These are phyloP conservation scores for Cladosporium sp. DNA, from an alignment of 2,329 filamentous ascomycete species.

Conservation along the genomic window DNA sequence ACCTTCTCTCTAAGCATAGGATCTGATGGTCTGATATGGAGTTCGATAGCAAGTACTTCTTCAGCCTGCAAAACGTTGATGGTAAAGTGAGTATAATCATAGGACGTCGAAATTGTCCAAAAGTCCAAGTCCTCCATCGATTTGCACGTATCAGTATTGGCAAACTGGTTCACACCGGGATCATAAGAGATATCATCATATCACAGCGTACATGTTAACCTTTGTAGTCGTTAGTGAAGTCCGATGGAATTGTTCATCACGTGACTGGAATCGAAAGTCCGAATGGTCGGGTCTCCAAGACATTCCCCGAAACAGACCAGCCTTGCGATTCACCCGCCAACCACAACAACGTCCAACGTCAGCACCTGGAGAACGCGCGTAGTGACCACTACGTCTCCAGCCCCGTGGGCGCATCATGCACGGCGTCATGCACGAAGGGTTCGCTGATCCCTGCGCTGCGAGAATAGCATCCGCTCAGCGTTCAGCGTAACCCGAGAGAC, in stretches of 20 bases:
- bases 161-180: no score
- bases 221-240: neutral
- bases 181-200: no score
- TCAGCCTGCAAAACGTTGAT: no score
- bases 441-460: constrained; percentile 5
- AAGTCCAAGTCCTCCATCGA: no score
- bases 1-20: no score
- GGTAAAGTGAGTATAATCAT: no score
- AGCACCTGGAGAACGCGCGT: constrained; percentile 8
- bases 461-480: constrained; percentile 1
- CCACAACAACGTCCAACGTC: constrained; percentile 8
- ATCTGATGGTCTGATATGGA: no score
- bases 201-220: no score
- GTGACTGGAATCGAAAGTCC: neutral
- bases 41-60: no score
- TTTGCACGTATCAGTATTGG: no score
- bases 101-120: no score
- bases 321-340: constrained; percentile 12
- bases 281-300: constrained; percentile 3
- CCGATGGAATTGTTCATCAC: neutral
- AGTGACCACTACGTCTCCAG: constrained; percentile 1
- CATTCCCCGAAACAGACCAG: constrained; percentile 4
- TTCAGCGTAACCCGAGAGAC: neutral
- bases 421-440: constrained; percentile 10
- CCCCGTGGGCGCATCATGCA: neutral